phyloP scores from a whole-genome alignment of 768 basidiomycete genomes.

The Cystofilobasidium capitatum region DNA sequence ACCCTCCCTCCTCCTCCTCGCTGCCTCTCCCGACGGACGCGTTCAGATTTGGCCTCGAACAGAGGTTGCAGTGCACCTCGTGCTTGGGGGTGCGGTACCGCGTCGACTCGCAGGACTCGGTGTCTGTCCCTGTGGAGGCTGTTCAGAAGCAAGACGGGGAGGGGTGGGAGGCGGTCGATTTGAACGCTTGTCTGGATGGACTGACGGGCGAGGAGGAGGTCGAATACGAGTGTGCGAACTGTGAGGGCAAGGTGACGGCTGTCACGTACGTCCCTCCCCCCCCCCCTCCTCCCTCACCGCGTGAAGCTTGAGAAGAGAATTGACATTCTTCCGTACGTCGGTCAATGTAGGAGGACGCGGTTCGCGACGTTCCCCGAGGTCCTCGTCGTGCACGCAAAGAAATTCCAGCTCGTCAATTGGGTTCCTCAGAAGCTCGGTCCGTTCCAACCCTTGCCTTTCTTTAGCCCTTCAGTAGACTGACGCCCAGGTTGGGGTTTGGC shows the following conservation, averaged over 20 bases:
- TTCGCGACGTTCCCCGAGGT: conserved; percentile 83
- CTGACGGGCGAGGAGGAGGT: conserved; percentile 50
- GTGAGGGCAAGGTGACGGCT: conserved; percentile 58
- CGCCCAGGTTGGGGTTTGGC: not conserved
- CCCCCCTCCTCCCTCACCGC: too few relatives aligned
- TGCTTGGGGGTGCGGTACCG: conserved; percentile 77
- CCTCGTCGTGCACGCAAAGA: conserved; percentile 79
- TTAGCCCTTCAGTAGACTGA: not conserved
- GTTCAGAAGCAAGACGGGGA: conserved; percentile 49
- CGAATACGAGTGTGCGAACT: conserved; percentile 60
- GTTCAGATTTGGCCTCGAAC: conserved; percentile 76
- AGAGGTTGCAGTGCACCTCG: conserved; percentile 67
- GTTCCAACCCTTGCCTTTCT: not conserved
- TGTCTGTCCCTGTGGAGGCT: conserved; percentile 73
- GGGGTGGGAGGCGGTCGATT: too few relatives aligned
- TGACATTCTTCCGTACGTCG: not conserved
- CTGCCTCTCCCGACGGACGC: conserved; percentile 56
- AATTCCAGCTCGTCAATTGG: conserved; percentile 93
- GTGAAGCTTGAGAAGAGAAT: not conserved
- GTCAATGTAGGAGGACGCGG: conserved; percentile 50
- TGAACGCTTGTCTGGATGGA: too few relatives aligned
- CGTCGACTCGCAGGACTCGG: conserved; percentile 60
- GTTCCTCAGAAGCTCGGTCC: conserved; percentile 85
- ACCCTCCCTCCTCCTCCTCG: conserved; percentile 9
- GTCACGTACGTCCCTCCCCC: conserved; percentile 52